phyloP scores from a whole-genome alignment of 2,329 filamentous ascomycete genomes.

The Hirsutella minnesotensis region DNA sequence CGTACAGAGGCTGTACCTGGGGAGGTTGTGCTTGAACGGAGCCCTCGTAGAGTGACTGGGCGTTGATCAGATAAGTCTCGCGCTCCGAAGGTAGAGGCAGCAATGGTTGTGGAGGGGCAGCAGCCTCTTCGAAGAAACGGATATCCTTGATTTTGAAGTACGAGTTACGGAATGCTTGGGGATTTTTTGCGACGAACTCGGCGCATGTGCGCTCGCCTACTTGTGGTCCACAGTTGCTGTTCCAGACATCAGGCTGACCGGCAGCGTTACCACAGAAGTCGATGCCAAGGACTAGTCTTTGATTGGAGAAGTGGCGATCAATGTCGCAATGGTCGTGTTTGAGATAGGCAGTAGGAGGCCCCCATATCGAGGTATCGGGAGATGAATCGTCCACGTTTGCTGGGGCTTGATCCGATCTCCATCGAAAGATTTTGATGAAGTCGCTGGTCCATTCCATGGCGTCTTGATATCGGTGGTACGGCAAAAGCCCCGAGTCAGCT shows the following conservation, averaged over 20 bases:
- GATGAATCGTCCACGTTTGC: slow-evolving; percentile 21
- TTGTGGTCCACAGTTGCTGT: slow-evolving; percentile 10
- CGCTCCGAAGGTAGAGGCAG: neutral
- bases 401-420: slow-evolving; percentile 19
- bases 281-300: slow-evolving; percentile 66
- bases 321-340: slow-evolving; percentile 50
- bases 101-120: neutral
- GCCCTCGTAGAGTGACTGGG: too few species aligned
- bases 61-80: too few species aligned
- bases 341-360: slow-evolving; percentile 49
- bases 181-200: slow-evolving; percentile 24
- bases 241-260: slow-evolving; percentile 20
- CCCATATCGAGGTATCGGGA: slow-evolving; percentile 56
- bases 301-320: slow-evolving; percentile 46
- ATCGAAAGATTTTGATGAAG: slow-evolving; percentile 30
- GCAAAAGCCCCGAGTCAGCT: neutral
- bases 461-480: too few species aligned
- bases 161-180: slow-evolving; percentile 22
- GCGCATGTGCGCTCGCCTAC: slow-evolving; percentile 14
- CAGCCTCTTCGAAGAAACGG: slow-evolving; percentile 16
- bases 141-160: slow-evolving; percentile 35
- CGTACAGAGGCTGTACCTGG: too few species aligned
- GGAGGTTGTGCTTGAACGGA: too few species aligned
- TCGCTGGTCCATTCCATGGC: slow-evolving; percentile 30
- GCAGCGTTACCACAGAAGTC: slow-evolving; percentile 65